phyloP scores from a whole-genome alignment of 1,284 basidiomycete genomes.

The Moniliella sp. region DNA sequence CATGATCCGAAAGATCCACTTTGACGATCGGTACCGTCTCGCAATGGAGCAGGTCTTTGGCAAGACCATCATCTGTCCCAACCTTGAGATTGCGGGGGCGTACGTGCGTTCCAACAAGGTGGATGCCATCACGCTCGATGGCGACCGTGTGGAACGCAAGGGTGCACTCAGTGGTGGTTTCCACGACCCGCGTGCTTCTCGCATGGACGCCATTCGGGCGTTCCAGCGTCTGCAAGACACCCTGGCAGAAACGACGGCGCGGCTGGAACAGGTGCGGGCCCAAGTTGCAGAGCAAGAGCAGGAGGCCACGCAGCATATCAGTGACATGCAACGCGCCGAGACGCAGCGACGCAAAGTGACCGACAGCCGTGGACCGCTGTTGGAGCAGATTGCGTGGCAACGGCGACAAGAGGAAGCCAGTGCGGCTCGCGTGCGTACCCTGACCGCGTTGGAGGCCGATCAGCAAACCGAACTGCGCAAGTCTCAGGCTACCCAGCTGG shows the following conservation, averaged over 20 bases:
- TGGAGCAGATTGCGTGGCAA: conserved; percentile 46
- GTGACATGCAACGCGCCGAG: conserved; percentile 51
- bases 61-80: conserved; percentile 80
- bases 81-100: conserved; percentile 71
- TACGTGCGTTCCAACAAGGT: conserved; percentile 84
- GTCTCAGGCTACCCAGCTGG: conserved; percentile 43
- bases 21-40: conserved; percentile 49
- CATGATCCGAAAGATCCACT: conserved; percentile 52
- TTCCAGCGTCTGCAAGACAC: conserved; percentile 40
- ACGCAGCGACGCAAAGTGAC: conserved; percentile 52
- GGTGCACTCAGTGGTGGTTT: conserved; percentile 87
- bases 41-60: conserved; percentile 97
- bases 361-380: conserved; percentile 48
- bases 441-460: conserved; percentile 50
- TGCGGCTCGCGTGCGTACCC: conserved; percentile 46
- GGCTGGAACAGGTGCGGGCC: conserved; percentile 50
- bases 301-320: conserved; percentile 56
- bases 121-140: conserved; percentile 89
- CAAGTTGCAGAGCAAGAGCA: conserved; percentile 57
- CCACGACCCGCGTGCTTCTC: conserved; percentile 69
- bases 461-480: conserved; percentile 49
- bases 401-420: conserved; percentile 52
- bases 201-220: conserved; percentile 58
- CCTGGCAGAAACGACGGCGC: conserved; percentile 30
- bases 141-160: conserved; percentile 89